Conservation (phyloP, 2,329 filamentous ascomycete genomes). For the Neonectria magnoliae region DNA sequence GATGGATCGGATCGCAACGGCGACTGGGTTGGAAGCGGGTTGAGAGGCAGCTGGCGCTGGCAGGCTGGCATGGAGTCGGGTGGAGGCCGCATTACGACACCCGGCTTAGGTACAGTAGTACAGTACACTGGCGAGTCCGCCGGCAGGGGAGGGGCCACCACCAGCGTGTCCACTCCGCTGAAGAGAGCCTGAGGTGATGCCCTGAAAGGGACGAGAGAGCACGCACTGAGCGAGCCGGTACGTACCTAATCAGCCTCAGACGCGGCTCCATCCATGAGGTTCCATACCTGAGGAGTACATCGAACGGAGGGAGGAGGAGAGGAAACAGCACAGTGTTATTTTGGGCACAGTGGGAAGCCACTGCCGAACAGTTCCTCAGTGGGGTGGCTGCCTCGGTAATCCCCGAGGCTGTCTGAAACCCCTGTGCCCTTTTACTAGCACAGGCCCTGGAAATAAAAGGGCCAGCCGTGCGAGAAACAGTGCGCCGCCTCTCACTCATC, state of each 20-base stretch:
- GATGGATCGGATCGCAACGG: constrained; percentile 27
- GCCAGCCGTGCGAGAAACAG: constrained; percentile 12
- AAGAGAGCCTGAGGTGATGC: neutral
- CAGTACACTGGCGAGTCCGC: constrained; percentile 7
- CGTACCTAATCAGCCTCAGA: constrained; percentile 22
- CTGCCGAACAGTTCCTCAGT: neutral
- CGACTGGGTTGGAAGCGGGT: constrained; percentile 33
- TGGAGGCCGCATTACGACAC: constrained; percentile 20
- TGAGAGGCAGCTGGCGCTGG: constrained; percentile 18
- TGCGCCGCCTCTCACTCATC: neutral
- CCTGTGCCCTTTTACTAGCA: neutral
- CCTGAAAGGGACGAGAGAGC: neutral
- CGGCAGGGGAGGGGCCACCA: constrained; percentile 5
- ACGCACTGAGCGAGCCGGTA: neutral
- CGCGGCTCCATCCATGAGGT: neutral
- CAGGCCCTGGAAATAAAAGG: neutral
- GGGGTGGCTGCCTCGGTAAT: neutral
- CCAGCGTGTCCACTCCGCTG: constrained; percentile 14
- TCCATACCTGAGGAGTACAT: neutral
- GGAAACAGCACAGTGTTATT: constrained; percentile 34
- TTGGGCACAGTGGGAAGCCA: neutral
- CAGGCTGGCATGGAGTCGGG: neutral
- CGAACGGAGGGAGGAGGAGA: constrained; percentile 4
- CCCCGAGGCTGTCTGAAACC: neutral
- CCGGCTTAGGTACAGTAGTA: too few species aligned